Base-by-base conservation (phyloP, 129 eudicot species). In the Deinandra increscens region DNA sequence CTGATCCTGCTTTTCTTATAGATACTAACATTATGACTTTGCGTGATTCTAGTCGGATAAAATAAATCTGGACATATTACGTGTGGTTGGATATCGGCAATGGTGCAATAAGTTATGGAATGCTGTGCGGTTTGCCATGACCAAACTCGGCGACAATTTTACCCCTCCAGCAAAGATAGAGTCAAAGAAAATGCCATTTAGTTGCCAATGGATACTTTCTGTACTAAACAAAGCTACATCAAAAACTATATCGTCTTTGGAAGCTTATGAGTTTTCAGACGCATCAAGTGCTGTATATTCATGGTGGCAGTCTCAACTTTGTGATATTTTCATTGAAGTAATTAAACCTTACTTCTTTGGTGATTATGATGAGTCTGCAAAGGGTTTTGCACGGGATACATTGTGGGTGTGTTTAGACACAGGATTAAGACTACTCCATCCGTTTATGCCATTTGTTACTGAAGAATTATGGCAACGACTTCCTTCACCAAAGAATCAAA, bases 391-490 rank as follows among this genome's bases (percentile, higher is more conserved):
- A 10, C 98, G 79, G 68, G 95, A 88, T 66, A 81, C 95, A 1
- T 65, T 88, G 73, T 91, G 96, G 96, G 67, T 88, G 61, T 91
- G 98, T 71, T 79, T 91, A 55, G 98, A 91, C 64, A 86, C 76
- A 59, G 98, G 96, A 36, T 70, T 91, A 60, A 80, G 89, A 23
- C 75, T 91, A 73, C 95, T 91, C 31, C 96, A 91, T 74, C 97
- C 97, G 9, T 88, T 91, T 72, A 91, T 91, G 98, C 98, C 98
- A 6, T 91, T 68, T 68, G 91, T 91, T 64, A 88, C 95, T 1
- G 98, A 91, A 75, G 98, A 91, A 64, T 69, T 91, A 70, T 91
- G 98, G 98, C 98, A 91, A 75, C 85, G 98, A n/a, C 96, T 91
- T 63, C 98, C 98, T 62, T 76, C 93, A 31, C 75, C 83, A 29